phyloP scores from a whole-genome alignment of 1,284 basidiomycete genomes.

The Sutorius eximius region DNA sequence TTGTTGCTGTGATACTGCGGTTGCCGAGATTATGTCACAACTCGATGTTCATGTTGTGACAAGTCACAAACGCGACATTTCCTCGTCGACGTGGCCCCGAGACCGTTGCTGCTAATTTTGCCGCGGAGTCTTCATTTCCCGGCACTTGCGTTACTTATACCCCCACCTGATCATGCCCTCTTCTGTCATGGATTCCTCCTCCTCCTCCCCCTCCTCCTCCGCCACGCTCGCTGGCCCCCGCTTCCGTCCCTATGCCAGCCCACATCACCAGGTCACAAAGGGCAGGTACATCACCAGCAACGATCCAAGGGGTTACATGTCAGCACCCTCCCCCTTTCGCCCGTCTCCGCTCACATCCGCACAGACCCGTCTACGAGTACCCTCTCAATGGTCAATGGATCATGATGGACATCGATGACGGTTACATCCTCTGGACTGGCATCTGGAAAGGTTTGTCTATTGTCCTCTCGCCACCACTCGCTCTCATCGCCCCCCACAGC shows the following conservation, averaged over 20 bases:
- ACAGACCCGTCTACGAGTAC: constrained; percentile 82
- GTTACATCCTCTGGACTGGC: constrained; percentile 83
- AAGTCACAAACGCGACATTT: constrained; percentile 30
- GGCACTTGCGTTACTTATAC: constrained; percentile 25
- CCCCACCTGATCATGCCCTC: constrained; percentile 18
- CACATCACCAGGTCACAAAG: constrained; percentile 78
- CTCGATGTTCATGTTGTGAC: constrained; percentile 27
- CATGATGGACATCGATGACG: constrained; percentile 90
- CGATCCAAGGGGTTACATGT: constrained; percentile 86
- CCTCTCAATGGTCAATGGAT: constrained; percentile 87
- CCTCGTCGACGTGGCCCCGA: constrained; percentile 40
- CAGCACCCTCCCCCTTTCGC: constrained; percentile 8
- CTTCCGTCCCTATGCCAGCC: constrained; percentile 73
- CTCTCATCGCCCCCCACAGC: constrained; percentile 43
- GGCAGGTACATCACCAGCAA: constrained; percentile 85
- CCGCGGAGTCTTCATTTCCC: constrained; percentile 34
- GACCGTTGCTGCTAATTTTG: constrained; percentile 33
- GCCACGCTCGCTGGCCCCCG: constrained; percentile 49
- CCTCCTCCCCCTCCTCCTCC: constrained; percentile 44
- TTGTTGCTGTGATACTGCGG: constrained; percentile 36
- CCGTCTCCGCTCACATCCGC: constrained; percentile 5
- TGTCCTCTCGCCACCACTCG: background rate
- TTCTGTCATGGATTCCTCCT: constrained; percentile 28
- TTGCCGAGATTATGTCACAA: constrained; percentile 38
- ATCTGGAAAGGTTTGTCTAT: constrained; percentile 76